Evolutionary conservation across 169 alveolate species (phyloP).

Genomic region (Plasmodium fragile): DNA sequence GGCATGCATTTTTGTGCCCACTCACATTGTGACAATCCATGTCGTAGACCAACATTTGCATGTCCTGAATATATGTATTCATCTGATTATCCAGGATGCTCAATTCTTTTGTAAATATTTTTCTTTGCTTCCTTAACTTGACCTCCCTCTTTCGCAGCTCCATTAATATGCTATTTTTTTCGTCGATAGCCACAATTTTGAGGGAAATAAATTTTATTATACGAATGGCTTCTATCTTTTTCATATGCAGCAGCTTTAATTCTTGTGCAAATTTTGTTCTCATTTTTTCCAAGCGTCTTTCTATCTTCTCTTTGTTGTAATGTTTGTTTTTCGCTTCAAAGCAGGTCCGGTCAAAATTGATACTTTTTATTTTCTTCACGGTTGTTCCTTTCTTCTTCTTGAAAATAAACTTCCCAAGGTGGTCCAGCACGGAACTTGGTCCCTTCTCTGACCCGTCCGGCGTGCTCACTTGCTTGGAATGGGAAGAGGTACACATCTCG

Average conservation of each 20-base stretch:
- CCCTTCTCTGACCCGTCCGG: not conserved
- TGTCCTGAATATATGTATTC: constrained; percentile 14
- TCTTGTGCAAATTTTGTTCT: constrained; percentile 14
- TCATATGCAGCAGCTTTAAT: not conserved
- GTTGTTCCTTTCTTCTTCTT: not conserved
- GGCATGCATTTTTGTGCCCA: not conserved
- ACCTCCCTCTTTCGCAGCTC: constrained; percentile 20
- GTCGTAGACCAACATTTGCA: constrained; percentile 10
- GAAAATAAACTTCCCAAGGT: not conserved
- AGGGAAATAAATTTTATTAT: constrained; percentile 30
- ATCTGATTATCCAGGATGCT: constrained; percentile 46
- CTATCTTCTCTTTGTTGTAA: constrained; percentile 15
- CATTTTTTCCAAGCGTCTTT: not conserved
- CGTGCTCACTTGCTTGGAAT: not conserved
- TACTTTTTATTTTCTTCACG: not conserved
- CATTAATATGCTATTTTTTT: constrained; percentile 24
- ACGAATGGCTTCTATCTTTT: constrained; percentile 48
- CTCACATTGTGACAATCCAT: constrained; percentile 40
- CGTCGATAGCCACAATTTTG: constrained; percentile 23
- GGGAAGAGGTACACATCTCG: not conserved
- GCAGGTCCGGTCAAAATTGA: not conserved
- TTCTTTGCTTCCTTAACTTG: constrained; percentile 52
- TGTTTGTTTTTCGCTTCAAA: constrained; percentile 11
- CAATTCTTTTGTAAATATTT: constrained; percentile 28
- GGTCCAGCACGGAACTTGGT: not conserved